These are phyloP conservation scores for maize (Zea mays) DNA, from an alignment of 176 grass and related monocot genomes.

Conservation along the genomic window Zm-B73-REFERENCE-NAM-5.0 NC_050100.1:218414001-218414500, in stretches of 20 bases:
- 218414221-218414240: background rate
- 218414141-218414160: background rate
- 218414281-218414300: background rate
- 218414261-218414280: background rate
- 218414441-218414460: background rate
- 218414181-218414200: no score
- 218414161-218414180: background rate
- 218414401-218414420: conserved; percentile 5
- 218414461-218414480: background rate
- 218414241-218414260: conserved; percentile 4
- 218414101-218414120: background rate
- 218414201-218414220: background rate
- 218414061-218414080: background rate
- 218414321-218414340: conserved; percentile 10
- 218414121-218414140: background rate
- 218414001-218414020: background rate
- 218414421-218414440: background rate
- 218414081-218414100: background rate
- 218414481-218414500: conserved; percentile 3
- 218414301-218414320: background rate
- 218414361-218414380: conserved; percentile 2
- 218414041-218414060: background rate
- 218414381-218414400: background rate
- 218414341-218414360: background rate
- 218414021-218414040: background rate